Percentiles rank a stretch among this genome's conserved stretches.
phyloP scores from a whole-genome alignment of 2,329 filamentous ascomycete genomes.

The Fusarium sterilihyphosum region DNA sequence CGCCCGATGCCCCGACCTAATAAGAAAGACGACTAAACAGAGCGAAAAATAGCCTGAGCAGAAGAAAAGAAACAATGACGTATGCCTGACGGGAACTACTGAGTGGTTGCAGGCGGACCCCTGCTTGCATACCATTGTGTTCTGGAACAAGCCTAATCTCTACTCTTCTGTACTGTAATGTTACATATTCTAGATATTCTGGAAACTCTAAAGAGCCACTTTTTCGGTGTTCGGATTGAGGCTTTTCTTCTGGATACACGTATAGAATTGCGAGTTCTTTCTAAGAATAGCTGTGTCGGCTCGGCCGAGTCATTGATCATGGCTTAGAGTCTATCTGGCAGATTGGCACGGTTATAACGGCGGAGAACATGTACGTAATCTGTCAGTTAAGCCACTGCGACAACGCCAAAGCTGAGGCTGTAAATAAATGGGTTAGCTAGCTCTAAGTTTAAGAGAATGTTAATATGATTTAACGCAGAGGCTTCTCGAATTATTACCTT shows the following conservation, averaged over 20 bases:
- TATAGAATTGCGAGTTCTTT: background rate
- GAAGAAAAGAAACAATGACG: slow-evolving; percentile 26
- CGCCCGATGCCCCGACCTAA: slow-evolving; percentile 16
- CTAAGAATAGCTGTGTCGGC: slow-evolving; percentile 22
- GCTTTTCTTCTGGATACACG: background rate
- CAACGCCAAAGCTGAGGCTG: slow-evolving; percentile 1
- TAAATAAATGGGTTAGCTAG: background rate
- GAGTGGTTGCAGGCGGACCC: slow-evolving; percentile 29
- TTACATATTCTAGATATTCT: slow-evolving; percentile 15
- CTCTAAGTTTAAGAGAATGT: background rate
- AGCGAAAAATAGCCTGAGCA: slow-evolving; percentile 3
- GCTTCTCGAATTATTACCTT: background rate
- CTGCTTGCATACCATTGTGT: slow-evolving; percentile 13
- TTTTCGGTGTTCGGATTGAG: slow-evolving; percentile 1
- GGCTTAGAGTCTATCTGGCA: background rate
- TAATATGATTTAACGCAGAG: background rate
- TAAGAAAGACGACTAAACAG: background rate
- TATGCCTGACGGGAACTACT: slow-evolving; percentile 25
- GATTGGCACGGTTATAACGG: background rate
- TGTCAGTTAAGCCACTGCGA: background rate
- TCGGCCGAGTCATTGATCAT: background rate
- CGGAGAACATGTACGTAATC: background rate
- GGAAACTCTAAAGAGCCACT: background rate
- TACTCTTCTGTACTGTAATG: background rate
- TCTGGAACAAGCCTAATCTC: slow-evolving; percentile 11